Base-by-base conservation (phyloP, 2,329 filamentous ascomycete genomes). In the Penicillium rolfsii region DNA sequence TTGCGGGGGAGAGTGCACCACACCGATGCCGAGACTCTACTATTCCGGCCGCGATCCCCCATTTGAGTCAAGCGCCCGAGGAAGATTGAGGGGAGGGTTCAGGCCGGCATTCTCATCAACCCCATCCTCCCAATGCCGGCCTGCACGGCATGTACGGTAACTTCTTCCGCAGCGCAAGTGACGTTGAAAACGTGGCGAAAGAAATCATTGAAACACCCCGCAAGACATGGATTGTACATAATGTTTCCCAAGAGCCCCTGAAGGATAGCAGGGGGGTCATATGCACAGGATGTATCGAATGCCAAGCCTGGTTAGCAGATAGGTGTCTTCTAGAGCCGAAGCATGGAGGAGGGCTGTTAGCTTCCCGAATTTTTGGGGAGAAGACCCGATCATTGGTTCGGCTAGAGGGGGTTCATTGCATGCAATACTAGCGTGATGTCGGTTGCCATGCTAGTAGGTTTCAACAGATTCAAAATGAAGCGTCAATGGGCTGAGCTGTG, bases 31-130 rank as follows among this genome's bases (percentile, higher is more conserved):
- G 57, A 65, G 61, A 46, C 26, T 30, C 36, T 43, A 12, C 24
- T 52, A 40, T 56, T 35, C 19, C 62, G 62, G 64, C 40, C 61
- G 54, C 53, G 53, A 60, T 63, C 43, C 52, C 64, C 57, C 12
- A 12, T 65, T 68, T 38, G 3, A 57, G 66, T 53, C 48, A 67
- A 64, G 63, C 57, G 59, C 41, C 66, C 64, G 63, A 64, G 41
- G 57, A 56, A 56, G 58, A 50, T 35, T 35, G 33, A 53, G 54
- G 41, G 28, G 36, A 49, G 19, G 16, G 26, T 40, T 38, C 30
- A 45, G 30, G 30, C 9, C 46, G 54, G 46, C 14, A 50, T 55
- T 52, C 2, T n/a, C 14, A 38, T 35, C 40, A 19, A 35, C 22
- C 36, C 38, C 28, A 36, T 33, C 19, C n/a, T 24, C 57, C 46